Evolutionary conservation across 129 eudicot genomes (phyloP).

Genomic region (Mikania micrantha): DNA sequence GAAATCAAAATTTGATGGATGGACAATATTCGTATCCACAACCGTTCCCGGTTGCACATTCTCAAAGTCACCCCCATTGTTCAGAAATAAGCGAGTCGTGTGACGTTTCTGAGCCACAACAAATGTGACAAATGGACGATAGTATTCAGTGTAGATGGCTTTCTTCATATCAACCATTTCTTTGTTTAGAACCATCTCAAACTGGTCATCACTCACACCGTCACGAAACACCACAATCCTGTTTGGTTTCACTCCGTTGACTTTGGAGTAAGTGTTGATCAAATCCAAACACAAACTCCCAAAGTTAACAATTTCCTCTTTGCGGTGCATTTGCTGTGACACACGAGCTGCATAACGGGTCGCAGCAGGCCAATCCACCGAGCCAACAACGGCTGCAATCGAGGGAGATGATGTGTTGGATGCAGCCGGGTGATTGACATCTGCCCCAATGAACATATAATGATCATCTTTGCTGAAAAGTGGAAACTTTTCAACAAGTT

Average conservation of each 20-base stretch:
- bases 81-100: slow-evolving; percentile 56
- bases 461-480: slow-evolving; percentile 29
- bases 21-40: slow-evolving; percentile 58
- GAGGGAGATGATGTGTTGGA: slow-evolving; percentile 49
- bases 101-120: slow-evolving; percentile 80
- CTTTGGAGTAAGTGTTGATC: slow-evolving; percentile 34
- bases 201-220: slow-evolving; percentile 84
- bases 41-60: slow-evolving; percentile 81
- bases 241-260: slow-evolving; percentile 43
- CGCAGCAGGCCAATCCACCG: slow-evolving; percentile 64
- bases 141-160: slow-evolving; percentile 28
- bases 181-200: slow-evolving; percentile 64
- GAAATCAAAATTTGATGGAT: slow-evolving; percentile 59
- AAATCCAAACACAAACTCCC: slow-evolving; percentile 55
- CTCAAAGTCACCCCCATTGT: slow-evolving; percentile 10
- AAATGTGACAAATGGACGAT: slow-evolving; percentile 53
- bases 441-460: slow-evolving; percentile 79
- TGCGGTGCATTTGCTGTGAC: slow-evolving; percentile 46
- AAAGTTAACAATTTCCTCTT: slow-evolving; percentile 48
- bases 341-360: slow-evolving; percentile 60
- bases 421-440: slow-evolving; percentile 74
- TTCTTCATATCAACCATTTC: slow-evolving; percentile 47
- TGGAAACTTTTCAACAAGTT: slow-evolving; percentile 39
- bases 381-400: slow-evolving; percentile 73
- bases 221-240: slow-evolving; percentile 71